phyloP scores from a whole-genome alignment of 331 rosid species.

The Malus hybrid region DNA sequence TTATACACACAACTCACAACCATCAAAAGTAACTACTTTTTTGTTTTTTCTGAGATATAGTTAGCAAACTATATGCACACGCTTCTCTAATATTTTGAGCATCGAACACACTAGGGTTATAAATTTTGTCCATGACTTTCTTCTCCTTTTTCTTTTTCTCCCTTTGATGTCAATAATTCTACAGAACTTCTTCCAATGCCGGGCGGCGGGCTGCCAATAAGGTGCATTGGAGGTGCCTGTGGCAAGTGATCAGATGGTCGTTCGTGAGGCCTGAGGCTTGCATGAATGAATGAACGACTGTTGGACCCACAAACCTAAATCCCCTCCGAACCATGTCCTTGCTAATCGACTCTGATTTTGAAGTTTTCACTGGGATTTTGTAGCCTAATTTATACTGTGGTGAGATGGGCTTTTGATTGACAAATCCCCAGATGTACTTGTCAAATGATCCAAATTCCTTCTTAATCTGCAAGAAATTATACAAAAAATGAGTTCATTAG shows the following conservation, averaged over 20 bases:
- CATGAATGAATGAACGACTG: constrained; percentile 93
- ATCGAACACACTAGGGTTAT: not conserved
- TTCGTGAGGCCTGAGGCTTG: constrained; percentile 92
- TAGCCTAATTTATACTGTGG: constrained; percentile 81
- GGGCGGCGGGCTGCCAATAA: constrained; percentile 30
- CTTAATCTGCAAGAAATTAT: constrained; percentile 46
- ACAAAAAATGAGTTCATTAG: not conserved
- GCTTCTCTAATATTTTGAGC: constrained; percentile 3
- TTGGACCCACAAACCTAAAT: constrained; percentile 80
- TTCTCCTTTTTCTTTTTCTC: not conserved
- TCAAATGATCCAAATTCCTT: constrained; percentile 71
- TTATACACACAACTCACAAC: not conserved
- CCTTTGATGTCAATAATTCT: constrained; percentile 4
- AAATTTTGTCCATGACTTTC: not conserved
- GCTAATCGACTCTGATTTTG: constrained; percentile 93
- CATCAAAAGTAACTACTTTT: not conserved
- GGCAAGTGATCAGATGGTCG: constrained; percentile 83
- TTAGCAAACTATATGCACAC: constrained; percentile 39
- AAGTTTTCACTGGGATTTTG: constrained; percentile 88
- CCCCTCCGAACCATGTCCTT: constrained; percentile 91
- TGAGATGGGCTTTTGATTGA: constrained; percentile 71
- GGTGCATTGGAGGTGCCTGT: constrained; percentile 80
- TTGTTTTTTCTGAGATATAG: constrained; percentile 21
- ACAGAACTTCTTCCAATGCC: not conserved
- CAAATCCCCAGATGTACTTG: constrained; percentile 84